phyloP scores from a whole-genome alignment of 805 yeast species.

The Kazachstania martiniae region DNA sequence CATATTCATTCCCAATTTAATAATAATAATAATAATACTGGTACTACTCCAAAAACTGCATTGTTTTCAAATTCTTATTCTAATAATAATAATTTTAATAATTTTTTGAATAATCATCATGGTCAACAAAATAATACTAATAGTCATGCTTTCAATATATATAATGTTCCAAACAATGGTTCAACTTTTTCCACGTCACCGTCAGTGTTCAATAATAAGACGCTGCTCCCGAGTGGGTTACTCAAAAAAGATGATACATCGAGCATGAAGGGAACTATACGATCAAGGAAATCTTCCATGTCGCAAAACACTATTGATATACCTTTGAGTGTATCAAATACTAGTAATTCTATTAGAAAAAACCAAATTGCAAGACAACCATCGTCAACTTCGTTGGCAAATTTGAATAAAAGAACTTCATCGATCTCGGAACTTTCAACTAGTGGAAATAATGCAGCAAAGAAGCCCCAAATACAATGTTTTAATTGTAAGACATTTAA shows the following conservation, averaged over 20 bases:
- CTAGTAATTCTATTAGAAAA: slow-evolving; percentile 21
- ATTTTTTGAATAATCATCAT: neutral
- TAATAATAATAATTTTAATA: neutral
- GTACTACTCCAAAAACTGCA: neutral
- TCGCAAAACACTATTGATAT: slow-evolving; percentile 1
- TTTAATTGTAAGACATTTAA: slow-evolving; percentile 86
- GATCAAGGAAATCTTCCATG: slow-evolving; percentile 3
- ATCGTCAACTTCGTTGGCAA: slow-evolving; percentile 21
- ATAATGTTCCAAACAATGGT: neutral
- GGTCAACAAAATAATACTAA: neutral
- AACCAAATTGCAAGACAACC: slow-evolving; percentile 16
- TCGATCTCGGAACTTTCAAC: slow-evolving; percentile 14
- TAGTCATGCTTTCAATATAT: slow-evolving; percentile 2
- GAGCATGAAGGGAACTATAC: neutral
- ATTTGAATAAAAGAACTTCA: slow-evolving; percentile 15
- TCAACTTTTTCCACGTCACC: too few relatives aligned
- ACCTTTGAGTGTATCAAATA: slow-evolving; percentile 5
- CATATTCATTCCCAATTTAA: slow-evolving; percentile 1
- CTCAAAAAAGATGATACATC: neutral
- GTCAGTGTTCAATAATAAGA: neutral
- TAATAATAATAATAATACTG: slow-evolving; percentile 2
- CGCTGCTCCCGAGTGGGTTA: neutral
- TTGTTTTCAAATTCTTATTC: too few relatives aligned
- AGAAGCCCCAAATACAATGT: slow-evolving; percentile 39
- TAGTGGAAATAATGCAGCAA: slow-evolving; percentile 4